These are phyloP conservation scores for Gomphus bonarii DNA, from an alignment of 1,284 basidiomycete species.

Conservation along the genomic window DNA sequence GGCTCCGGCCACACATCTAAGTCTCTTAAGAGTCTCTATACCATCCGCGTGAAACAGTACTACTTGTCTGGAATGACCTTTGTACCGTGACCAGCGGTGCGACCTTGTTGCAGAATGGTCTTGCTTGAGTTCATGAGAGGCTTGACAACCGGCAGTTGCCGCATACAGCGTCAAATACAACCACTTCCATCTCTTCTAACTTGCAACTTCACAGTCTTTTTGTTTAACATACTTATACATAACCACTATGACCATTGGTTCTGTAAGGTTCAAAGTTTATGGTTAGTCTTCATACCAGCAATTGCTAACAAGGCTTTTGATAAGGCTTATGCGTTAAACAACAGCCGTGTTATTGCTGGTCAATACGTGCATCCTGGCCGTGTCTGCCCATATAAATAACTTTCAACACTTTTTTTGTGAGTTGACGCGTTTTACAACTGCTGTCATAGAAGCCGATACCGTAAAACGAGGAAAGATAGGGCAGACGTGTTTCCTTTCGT, in stretches of 20 bases:
- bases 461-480: constrained; percentile 26
- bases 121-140: too few relatives aligned
- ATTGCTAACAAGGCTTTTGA: neutral
- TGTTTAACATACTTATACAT: constrained; percentile 2
- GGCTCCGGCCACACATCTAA: too few relatives aligned
- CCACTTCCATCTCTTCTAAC: too few relatives aligned
- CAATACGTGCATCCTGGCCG: constrained; percentile 41
- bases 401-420: constrained; percentile 53
- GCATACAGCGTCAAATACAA: too few relatives aligned
- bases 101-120: too few relatives aligned
- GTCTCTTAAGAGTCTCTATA: too few relatives aligned
- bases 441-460: neutral
- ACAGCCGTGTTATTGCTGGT: constrained; percentile 33
- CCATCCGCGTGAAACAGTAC: too few relatives aligned
- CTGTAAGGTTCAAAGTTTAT: constrained; percentile 12
- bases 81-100: too few relatives aligned
- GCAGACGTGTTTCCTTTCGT: constrained; percentile 49
- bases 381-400: constrained; percentile 41
- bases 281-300: constrained; percentile 6
- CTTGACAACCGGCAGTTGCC: too few relatives aligned
- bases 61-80: too few relatives aligned
- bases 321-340: neutral
- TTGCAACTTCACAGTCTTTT: neutral
- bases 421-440: constrained; percentile 15
- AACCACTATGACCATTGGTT: constrained; percentile 12